Conservation (phyloP, 352 stramenopile species). For the Pythium sukuiense region DNA sequence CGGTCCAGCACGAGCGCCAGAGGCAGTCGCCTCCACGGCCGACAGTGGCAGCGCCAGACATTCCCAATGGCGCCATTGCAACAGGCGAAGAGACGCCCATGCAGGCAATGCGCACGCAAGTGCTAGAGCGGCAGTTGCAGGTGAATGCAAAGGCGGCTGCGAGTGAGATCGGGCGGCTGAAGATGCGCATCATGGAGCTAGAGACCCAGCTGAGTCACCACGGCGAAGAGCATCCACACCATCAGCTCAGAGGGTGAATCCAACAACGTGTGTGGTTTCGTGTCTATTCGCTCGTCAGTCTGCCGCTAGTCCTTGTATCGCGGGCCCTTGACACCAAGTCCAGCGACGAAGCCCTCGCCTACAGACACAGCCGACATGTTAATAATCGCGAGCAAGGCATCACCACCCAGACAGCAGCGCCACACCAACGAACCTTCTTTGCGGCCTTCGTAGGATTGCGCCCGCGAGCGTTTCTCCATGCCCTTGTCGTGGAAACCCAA, state of each 20-base stretch:
- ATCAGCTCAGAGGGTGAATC: neutral
- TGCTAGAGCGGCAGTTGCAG: slow-evolving; percentile 69
- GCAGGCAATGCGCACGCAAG: slow-evolving; percentile 49
- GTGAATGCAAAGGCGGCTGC: slow-evolving; percentile 61
- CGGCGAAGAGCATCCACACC: neutral
- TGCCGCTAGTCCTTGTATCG: slow-evolving; percentile 54
- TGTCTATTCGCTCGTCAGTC: neutral
- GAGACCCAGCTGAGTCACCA: slow-evolving; percentile 32
- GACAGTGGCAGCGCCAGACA: neutral
- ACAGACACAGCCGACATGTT: neutral
- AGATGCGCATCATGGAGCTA: slow-evolving; percentile 65
- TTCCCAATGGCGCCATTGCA: neutral
- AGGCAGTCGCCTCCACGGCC: neutral
- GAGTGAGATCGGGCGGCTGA: slow-evolving; percentile 56
- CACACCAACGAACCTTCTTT: slow-evolving; percentile 56
- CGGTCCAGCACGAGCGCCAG: slow-evolving; percentile 32
- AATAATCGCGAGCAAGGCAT: neutral
- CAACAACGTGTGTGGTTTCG: neutral
- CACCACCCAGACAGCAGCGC: neutral
- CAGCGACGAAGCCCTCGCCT: slow-evolving; percentile 84
- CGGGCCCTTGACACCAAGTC: slow-evolving; percentile 68
- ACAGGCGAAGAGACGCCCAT: slow-evolving; percentile 25
- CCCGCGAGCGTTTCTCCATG: slow-evolving; percentile 61
- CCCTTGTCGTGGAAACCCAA: slow-evolving; percentile 83
- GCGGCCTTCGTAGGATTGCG: slow-evolving; percentile 52